Evolutionary conservation across 2,329 filamentous ascomycete species (phyloP), one percentile per base, ranked within the genome.

Genomic region (Pseudogymnoascus sp.): DNA sequence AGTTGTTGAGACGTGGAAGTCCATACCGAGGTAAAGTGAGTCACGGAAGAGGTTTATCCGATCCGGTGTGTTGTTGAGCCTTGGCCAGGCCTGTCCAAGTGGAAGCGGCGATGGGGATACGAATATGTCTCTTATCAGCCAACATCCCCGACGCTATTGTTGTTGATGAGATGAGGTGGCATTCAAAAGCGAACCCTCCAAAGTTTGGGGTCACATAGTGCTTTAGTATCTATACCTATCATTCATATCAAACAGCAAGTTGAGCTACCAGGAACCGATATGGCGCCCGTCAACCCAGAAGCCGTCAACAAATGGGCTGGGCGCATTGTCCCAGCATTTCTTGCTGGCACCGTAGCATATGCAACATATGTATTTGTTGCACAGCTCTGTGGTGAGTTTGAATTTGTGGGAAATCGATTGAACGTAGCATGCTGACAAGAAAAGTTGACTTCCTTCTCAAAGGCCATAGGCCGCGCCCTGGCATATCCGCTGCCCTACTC

Each of bases 401-500:
- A 18, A 59, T 37, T 41, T 37, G 41, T 23, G 37, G 58, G 23
- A 18, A 38, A 6, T 3, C 45, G 48, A 13, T 12, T n/a, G 35
- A 23, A n/a, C 9, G 48, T 21, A 18, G 33, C 35, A 18, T 21
- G 45, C 62, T 68, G 35, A 68, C 39, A 19, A 45, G 34, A n/a
- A 9, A 18, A 90, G 88, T 92, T 65, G 76, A 88, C 66, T 92
- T 90, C 70, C 80, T 95, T 48, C 76, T 91, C 63, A 72, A 76
- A 59, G 76, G 79, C 21, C 69, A 74, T 57, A 67, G 71, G 59
- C 68, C 72, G 58, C 61, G 71, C 71, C 66, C 65, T 67, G 79
- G 81, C 59, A 74, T 84, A 28, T 90, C 85, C 39, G 80, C 86
- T 61, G 83, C 82, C 10, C 81, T 96, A 60, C 76, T 95, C 45